These are phyloP conservation scores for Hypericum androsaemum DNA, from an alignment of 345 rosid genomes.

Conservation along the genomic window DNA sequence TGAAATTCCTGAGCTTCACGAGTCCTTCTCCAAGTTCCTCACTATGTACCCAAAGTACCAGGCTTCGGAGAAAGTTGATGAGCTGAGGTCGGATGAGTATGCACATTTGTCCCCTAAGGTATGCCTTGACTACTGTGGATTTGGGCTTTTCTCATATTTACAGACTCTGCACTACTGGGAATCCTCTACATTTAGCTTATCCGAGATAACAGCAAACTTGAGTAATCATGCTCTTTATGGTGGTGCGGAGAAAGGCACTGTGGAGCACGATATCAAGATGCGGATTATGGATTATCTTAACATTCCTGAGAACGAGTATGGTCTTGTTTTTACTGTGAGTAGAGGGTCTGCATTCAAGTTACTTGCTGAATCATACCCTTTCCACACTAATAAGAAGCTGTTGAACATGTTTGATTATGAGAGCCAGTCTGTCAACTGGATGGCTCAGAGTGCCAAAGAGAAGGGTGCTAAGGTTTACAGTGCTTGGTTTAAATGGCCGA, in stretches of 20 bases:
- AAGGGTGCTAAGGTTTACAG: slow-evolving; percentile 84
- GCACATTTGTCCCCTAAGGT: slow-evolving; percentile 80
- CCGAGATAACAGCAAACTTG: slow-evolving; percentile 90
- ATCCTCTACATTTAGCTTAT: slow-evolving; percentile 89
- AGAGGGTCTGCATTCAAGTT: slow-evolving; percentile 97
- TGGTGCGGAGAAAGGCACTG: slow-evolving; percentile 84
- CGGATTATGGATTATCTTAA: slow-evolving; percentile 95
- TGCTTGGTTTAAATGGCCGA: slow-evolving; percentile 99
- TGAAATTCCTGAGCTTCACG: slow-evolving; percentile 47
- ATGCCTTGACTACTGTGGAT: slow-evolving; percentile 98
- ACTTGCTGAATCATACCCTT: slow-evolving; percentile 92
- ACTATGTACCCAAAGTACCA: slow-evolving; percentile 83
- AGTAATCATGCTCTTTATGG: slow-evolving; percentile 90
- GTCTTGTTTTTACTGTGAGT: slow-evolving; percentile 98
- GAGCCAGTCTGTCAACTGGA: slow-evolving; percentile 95
- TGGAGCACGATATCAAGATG: slow-evolving; percentile 79
- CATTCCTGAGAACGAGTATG: slow-evolving; percentile 93
- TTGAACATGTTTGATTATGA: slow-evolving; percentile 97
- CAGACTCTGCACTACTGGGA: slow-evolving; percentile 95
- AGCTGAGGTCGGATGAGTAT: slow-evolving; percentile 68
- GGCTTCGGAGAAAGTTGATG: slow-evolving; percentile 79
- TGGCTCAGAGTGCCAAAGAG: slow-evolving; percentile 92
- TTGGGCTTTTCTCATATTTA: slow-evolving; percentile 83
- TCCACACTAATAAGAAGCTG: slow-evolving; percentile 85
- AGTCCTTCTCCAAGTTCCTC: slow-evolving; percentile 60